Evolutionary conservation across 352 stramenopile genomes (phyloP), one percentile per base, ranked within the genome.

Genomic region (Blastocystis sp.): DNA sequence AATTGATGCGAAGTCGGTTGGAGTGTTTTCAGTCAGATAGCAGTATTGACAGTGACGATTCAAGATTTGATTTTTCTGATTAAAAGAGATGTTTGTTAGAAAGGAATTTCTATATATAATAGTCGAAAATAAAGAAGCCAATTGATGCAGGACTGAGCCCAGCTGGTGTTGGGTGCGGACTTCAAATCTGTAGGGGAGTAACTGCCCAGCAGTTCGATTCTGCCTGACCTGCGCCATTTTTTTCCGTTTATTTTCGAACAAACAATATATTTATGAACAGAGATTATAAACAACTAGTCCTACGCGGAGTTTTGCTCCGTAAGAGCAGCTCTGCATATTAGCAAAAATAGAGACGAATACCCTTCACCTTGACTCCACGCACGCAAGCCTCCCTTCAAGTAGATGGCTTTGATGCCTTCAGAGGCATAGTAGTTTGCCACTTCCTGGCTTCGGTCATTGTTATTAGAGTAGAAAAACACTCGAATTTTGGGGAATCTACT

Each of bases 121-220:
- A 55, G 66, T 3, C n/a, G 56, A 26, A 55, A 55, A 13, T 61
- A 18, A 77, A 45, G 50, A 23, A 29, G 41, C 3, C 20, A 54
- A 34, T 59, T 77, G 20, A 41, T 80, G 70, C 73, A 84, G 73
- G 73, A 84, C 73, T 84, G 73, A 84, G 47, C 73, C 73, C 55
- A 84, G 73, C 73, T 84, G 73, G 73, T 84, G 73, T 41, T 84
- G 73, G 73, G 73, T 84, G 73, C 73, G 73, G 73, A 84, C 73
- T 84, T 84, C 73, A 84, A 84, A 84, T 84, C 73, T 47, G 73
- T 84, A 84, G 73, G 73, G 26, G 73, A 84, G 29, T 84, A 69
- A 84, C 53, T 41, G 53, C 73, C 26, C 73, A 84, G 73, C 73
- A 84, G 73, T 84, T 84, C 73, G 73, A 84, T 84, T 84, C 73